Evolutionary conservation across 768 basidiomycete species (phyloP).

Genomic region (Phaeotremella fagi): DNA sequence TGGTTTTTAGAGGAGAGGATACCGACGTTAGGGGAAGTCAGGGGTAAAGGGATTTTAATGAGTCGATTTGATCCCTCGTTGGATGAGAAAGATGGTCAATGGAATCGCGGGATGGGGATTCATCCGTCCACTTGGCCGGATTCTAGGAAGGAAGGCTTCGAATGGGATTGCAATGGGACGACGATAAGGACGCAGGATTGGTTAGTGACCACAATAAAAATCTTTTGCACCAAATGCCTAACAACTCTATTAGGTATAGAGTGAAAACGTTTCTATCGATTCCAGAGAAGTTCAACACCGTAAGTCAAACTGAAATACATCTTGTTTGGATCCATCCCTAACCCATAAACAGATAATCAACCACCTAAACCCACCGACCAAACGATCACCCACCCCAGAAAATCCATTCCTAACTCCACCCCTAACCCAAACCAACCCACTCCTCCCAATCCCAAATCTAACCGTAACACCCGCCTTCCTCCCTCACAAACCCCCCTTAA

Average conservation of each 20-base stretch:
- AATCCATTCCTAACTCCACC: not conserved
- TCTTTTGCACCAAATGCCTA: not conserved
- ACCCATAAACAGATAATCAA: constrained; percentile 16
- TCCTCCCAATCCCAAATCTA: constrained; percentile 1
- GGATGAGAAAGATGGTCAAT: constrained; percentile 18
- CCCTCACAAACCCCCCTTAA: constrained; percentile 48
- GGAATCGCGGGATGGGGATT: constrained; percentile 64
- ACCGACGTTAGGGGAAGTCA: constrained; percentile 73
- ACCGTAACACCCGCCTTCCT: constrained; percentile 4
- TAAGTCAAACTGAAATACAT: constrained; percentile 17
- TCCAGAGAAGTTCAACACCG: constrained; percentile 65
- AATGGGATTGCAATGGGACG: constrained; percentile 57
- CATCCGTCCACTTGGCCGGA: constrained; percentile 84
- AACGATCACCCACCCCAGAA: not conserved
- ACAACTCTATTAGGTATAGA: constrained; percentile 58
- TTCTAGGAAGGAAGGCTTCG: constrained; percentile 65
- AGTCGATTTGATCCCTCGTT: constrained; percentile 71
- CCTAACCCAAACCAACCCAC: not conserved
- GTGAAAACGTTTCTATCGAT: constrained; percentile 75
- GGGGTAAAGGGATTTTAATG: constrained; percentile 79
- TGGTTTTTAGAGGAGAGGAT: constrained; percentile 81
- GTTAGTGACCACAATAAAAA: constrained; percentile 50
- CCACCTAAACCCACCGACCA: constrained; percentile 24
- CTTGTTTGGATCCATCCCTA: not conserved
- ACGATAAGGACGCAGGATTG: constrained; percentile 78